Evolutionary conservation across 129 eudicot species (phyloP).

Genomic region (Flaveria sonorensis): DNA sequence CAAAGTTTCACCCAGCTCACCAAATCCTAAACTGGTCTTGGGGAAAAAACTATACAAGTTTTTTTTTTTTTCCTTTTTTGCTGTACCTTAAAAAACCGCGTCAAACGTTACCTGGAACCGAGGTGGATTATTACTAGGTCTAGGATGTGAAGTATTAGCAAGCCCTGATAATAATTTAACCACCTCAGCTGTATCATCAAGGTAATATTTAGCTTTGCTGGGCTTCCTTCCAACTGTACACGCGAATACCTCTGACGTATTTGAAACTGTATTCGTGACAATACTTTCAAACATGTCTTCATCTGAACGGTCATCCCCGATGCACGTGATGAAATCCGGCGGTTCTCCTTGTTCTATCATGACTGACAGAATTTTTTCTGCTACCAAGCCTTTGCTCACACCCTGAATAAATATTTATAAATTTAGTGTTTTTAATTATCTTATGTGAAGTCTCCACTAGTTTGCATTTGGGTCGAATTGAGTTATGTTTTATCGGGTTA

Average conservation of each 20-base stretch:
- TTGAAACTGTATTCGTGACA: constrained; percentile 38
- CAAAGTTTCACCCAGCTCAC: constrained; percentile 26
- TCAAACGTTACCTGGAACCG: constrained; percentile 64
- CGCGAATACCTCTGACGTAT: constrained; percentile 55
- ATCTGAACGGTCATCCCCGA: constrained; percentile 89
- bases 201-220: constrained; percentile 86
- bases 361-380: constrained; percentile 59
- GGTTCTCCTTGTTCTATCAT: constrained; percentile 50
- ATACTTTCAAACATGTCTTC: constrained; percentile 89
- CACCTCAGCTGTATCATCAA: constrained; percentile 73
- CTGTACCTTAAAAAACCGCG: constrained; percentile 36
- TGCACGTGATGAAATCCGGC: constrained; percentile 75
- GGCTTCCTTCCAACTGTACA: constrained; percentile 95
- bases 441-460: not conserved
- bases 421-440: not conserved
- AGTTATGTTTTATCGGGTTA: not conserved
- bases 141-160: constrained; percentile 67
- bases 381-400: constrained; percentile 76
- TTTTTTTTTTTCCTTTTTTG: not conserved
- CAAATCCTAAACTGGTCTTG: constrained; percentile 16
- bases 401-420: constrained; percentile 49
- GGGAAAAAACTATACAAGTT: constrained; percentile 33
- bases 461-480: constrained; percentile 3
- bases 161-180: constrained; percentile 58
- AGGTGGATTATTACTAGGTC: constrained; percentile 46